A percentile compares a stretch with the other conserved stretches of the same genome.
phyloP scores from a whole-genome alignment of 345 rosid species.

The Populus euphratica region DNA sequence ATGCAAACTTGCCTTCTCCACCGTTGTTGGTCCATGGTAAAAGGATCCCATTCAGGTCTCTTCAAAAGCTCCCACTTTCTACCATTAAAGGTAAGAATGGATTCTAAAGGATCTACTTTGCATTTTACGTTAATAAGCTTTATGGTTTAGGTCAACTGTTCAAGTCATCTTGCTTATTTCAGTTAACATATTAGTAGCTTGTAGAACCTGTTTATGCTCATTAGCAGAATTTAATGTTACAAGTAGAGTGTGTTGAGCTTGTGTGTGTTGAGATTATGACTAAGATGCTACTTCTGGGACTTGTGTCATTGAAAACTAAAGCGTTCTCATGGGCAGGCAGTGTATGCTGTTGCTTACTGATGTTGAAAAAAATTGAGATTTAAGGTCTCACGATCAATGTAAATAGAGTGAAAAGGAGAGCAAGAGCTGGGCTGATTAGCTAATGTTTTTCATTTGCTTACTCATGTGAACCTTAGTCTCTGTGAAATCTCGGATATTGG shows the following conservation, averaged over 20 bases:
- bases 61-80: conserved; percentile 39
- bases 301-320: not conserved
- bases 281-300: not conserved
- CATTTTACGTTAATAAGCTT: not conserved
- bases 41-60: conserved; percentile 36
- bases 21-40: conserved; percentile 40
- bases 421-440: not conserved
- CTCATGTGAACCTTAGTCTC: not conserved
- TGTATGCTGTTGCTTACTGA: not conserved
- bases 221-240: not conserved
- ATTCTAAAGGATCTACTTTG: not conserved
- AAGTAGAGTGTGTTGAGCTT: not conserved
- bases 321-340: not conserved
- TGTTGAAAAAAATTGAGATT: not conserved
- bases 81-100: conserved; percentile 36
- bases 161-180: not conserved
- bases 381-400: not conserved
- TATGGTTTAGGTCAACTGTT: not conserved
- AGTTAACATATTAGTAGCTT: not conserved
- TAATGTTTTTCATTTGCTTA: not conserved
- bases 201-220: not conserved
- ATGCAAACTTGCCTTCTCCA: conserved; percentile 40
- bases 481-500: not conserved
- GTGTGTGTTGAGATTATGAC: not conserved
- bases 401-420: not conserved